A percentile compares a stretch with the other conserved stretches of the same genome.
phyloP scores from a whole-genome alignment of 805 yeast species.

The Candida tallmaniae region DNA sequence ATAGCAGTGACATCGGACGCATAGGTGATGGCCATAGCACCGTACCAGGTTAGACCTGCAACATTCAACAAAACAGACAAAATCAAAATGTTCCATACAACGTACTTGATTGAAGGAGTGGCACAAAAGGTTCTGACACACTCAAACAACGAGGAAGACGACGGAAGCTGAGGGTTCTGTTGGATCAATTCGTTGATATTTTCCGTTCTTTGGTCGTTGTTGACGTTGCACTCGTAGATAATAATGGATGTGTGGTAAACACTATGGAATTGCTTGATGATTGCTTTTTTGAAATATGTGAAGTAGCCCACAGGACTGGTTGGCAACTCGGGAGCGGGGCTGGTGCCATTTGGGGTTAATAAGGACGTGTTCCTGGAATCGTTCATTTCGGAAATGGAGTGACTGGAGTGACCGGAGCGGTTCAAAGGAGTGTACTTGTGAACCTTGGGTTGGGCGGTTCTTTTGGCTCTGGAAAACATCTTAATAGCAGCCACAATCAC shows the following conservation, averaged over 20 bases:
- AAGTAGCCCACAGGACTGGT: constrained; percentile 11
- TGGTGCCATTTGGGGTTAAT: constrained; percentile 4
- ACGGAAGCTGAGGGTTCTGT: constrained; percentile 33
- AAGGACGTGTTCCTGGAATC: no score
- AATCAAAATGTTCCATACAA: constrained; percentile 38
- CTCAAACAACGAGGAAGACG: constrained; percentile 25
- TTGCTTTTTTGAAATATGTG: constrained; percentile 29
- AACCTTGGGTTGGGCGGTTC: no score
- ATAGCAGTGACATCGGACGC: constrained; percentile 88
- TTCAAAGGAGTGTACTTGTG: no score
- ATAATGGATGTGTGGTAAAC: constrained; percentile 41
- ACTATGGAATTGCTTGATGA: constrained; percentile 40
- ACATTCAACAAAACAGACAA: constrained; percentile 57
- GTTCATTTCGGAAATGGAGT: constrained; percentile 9
- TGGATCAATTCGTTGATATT: constrained; percentile 31
- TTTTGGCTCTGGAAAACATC: constrained; percentile 1
- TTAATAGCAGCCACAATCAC: constrained; percentile 23
- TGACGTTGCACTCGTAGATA: constrained; percentile 38
- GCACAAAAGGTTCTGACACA: constrained; percentile 33
- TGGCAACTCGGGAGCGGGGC: neutral
- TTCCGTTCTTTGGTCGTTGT: constrained; percentile 28
- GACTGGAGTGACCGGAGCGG: constrained; percentile 5
- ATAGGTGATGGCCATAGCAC: constrained; percentile 74
- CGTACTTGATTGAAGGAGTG: constrained; percentile 47
- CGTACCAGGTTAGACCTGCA: constrained; percentile 85